Base-by-base conservation (phyloP, 2,329 filamentous ascomycete species). In the Aspergillus sp. region DNA sequence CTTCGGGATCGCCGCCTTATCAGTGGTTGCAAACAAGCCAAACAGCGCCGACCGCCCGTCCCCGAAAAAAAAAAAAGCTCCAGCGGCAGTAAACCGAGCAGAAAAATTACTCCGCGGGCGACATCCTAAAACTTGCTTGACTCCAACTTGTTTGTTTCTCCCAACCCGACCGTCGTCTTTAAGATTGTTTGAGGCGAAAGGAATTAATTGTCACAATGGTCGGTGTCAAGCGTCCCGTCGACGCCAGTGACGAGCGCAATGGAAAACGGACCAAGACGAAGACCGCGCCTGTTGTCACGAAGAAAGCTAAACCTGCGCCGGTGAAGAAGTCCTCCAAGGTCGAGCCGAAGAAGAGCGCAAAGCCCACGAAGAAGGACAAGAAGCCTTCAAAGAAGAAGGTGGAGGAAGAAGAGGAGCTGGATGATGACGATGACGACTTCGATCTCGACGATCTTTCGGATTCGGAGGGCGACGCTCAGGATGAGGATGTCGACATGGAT, bases 391-490 rank as follows among this genome's bases (percentile, higher is more conserved):
- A 72, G 52, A 73, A 70, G 58, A 69, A 72, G 55, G 61, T 55
- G 4, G 70, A 71, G 19, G 73, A 75, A 54, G 70, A 70, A 20
- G 72, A 70, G 21, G 71, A 75, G 50, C 80, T 78, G 2, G 79
- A 82, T 50, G 76, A 70, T 17, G 71, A 75, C 50, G 81, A 80
- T 2, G 80, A 83, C 54, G 76, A 76, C 19, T 82, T 82, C 9
- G 81, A 84, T 54, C 81, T 81, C 6, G 81, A 81, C 46, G 81
- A 70, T 82, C 61, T 75, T 74, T 54, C 63, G 23, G 68, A 73
- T 31, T 70, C 73, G 31, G 62, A 75, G 56, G 65, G 75, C 54
- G 73, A 68, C 45, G 66, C 73, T 14, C 80, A 80, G 4, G 80
- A 82, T 49, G 82, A 79, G 2, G 79, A 80, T 40, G 79, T 66